phyloP scores from a whole-genome alignment of 352 stramenopile species.

The Globisporangium irregulare region DNA sequence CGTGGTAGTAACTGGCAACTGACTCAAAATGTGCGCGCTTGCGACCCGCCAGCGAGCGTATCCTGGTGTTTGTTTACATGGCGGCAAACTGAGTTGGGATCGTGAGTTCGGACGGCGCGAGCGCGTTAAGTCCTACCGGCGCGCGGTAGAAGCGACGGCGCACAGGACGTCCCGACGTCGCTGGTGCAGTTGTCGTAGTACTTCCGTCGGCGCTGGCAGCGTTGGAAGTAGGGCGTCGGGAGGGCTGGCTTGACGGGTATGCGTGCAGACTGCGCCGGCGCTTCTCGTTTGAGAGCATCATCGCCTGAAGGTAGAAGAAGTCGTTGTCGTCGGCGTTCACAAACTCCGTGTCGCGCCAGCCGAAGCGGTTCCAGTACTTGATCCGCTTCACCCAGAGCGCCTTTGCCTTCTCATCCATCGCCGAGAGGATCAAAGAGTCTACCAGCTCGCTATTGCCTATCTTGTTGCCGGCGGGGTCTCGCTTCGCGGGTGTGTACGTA shows the following conservation, averaged over 20 bases:
- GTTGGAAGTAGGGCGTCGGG: not conserved
- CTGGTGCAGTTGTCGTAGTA: conserved; percentile 16
- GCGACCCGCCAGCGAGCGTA: not conserved
- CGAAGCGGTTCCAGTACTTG: conserved; percentile 63
- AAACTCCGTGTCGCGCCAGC: conserved; percentile 53
- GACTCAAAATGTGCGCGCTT: not conserved
- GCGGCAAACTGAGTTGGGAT: not conserved
- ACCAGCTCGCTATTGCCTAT: conserved; percentile 31
- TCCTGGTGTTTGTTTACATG: not conserved
- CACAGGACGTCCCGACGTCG: conserved; percentile 23
- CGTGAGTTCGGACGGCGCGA: conserved; percentile 18
- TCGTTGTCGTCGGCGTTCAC: conserved; percentile 41
- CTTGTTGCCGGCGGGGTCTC: conserved; percentile 27
- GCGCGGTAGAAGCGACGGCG: conserved; percentile 58
- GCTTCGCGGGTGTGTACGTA: conserved; percentile 44
- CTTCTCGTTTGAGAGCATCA: conserved; percentile 28
- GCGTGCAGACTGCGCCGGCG: conserved; percentile 26
- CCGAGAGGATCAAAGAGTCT: conserved; percentile 57
- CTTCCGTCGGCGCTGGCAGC: not conserved
- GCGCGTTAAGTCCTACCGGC: conserved; percentile 21
- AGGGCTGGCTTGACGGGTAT: conserved; percentile 8
- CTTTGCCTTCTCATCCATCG: conserved; percentile 39
- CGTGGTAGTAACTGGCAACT: not conserved
- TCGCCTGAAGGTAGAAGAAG: conserved; percentile 33
- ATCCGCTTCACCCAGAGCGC: conserved; percentile 68